Evolutionary conservation across 495 filamentous ascomycete species (phyloP).

Genomic region (Rhypophila decipiens): DNA sequence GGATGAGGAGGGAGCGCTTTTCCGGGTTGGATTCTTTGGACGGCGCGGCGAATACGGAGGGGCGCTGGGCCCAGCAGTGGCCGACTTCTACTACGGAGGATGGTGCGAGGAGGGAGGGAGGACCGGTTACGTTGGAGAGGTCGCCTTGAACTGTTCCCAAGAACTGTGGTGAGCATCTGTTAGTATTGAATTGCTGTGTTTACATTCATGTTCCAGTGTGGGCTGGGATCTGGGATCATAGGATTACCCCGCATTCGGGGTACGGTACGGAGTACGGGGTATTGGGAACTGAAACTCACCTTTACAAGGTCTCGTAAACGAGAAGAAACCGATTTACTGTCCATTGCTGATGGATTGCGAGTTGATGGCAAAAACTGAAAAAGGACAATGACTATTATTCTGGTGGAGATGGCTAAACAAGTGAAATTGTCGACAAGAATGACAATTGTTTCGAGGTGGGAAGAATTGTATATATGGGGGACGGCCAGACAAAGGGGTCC

Average conservation of each 20-base stretch:
- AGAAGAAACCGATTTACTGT: slow-evolving; percentile 17
- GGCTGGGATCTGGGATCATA: too few relatives aligned
- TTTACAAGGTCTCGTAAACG: slow-evolving; percentile 20
- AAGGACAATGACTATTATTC: too few relatives aligned
- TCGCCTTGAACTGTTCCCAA: slow-evolving; percentile 83
- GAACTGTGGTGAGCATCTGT: slow-evolving; percentile 42
- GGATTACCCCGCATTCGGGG: background rate
- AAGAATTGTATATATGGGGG: background rate
- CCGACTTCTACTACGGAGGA: slow-evolving; percentile 80
- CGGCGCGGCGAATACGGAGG: slow-evolving; percentile 71
- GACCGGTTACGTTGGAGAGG: slow-evolving; percentile 77
- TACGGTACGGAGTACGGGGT: background rate
- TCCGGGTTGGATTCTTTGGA: slow-evolving; percentile 61
- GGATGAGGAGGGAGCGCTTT: slow-evolving; percentile 67
- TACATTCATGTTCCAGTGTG: background rate
- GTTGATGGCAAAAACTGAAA: too few relatives aligned
- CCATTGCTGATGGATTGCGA: slow-evolving; percentile 5
- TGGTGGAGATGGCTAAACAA: too few relatives aligned
- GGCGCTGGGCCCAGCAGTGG: slow-evolving; percentile 82
- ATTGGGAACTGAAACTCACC: slow-evolving; percentile 3
- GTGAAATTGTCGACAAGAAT: too few relatives aligned
- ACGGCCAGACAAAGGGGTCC: background rate
- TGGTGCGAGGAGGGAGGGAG: slow-evolving; percentile 74
- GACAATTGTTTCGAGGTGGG: too few relatives aligned
- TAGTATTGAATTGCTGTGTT: background rate